Evolutionary conservation across 768 basidiomycete species (phyloP).

Genomic region (Tulasnella sp.): DNA sequence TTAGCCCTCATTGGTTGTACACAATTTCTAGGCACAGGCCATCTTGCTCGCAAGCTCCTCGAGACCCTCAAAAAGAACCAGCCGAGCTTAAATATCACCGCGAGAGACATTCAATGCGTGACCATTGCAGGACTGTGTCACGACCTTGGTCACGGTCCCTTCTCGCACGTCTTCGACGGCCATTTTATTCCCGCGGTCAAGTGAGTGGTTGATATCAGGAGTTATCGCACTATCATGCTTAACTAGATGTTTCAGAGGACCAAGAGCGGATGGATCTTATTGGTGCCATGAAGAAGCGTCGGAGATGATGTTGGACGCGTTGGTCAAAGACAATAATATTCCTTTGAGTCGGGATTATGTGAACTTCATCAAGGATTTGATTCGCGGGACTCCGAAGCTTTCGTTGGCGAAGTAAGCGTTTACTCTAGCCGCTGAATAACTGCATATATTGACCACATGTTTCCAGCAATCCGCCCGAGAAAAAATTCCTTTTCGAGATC

Average conservation of each 20-base stretch:
- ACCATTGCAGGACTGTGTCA: constrained; percentile 75
- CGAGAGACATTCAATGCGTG: constrained; percentile 65
- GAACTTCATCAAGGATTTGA: constrained; percentile 64
- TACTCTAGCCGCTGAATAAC: neutral
- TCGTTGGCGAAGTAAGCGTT: constrained; percentile 6
- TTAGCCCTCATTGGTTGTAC: neutral
- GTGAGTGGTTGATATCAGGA: constrained; percentile 33
- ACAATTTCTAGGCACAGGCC: constrained; percentile 50
- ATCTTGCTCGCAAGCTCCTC: constrained; percentile 56
- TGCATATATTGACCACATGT: neutral
- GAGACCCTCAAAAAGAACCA: constrained; percentile 47
- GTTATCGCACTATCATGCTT: neutral
- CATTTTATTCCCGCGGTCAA: constrained; percentile 56
- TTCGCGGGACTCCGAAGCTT: constrained; percentile 44
- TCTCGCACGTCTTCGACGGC: constrained; percentile 76
- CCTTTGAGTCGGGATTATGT: constrained; percentile 40
- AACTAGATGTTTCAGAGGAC: neutral
- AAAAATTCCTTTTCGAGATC: constrained; percentile 71
- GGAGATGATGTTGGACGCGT: constrained; percentile 69
- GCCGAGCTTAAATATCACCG: constrained; percentile 51
- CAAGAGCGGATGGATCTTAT: constrained; percentile 7
- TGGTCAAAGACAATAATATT: constrained; percentile 48
- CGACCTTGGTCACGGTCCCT: constrained; percentile 56
- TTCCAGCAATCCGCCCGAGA: constrained; percentile 34
- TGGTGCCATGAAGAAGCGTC: constrained; percentile 78